Conservation (phyloP, 1,139 yeast genomes). For the Kluyveromyces sp. region DNA sequence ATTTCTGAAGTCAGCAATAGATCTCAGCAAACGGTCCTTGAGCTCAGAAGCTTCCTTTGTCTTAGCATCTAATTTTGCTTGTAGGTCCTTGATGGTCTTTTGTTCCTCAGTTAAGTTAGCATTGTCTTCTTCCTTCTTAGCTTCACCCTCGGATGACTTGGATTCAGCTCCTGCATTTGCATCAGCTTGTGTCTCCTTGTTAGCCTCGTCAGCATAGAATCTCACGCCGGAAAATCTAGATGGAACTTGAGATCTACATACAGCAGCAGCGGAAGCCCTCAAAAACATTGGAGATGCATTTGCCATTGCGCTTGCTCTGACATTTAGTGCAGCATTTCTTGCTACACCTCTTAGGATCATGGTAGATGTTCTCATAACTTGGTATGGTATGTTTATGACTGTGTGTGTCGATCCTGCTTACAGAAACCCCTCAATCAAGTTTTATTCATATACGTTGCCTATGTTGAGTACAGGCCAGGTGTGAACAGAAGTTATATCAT, state of each 20-base stretch:
- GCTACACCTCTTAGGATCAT: constrained; percentile 1
- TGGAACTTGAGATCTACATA: background rate
- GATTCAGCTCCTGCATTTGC: constrained; percentile 5
- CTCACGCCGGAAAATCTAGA: constrained; percentile 8
- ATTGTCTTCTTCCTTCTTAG: constrained; percentile 10
- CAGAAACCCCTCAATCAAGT: too few species aligned
- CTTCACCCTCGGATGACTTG: background rate
- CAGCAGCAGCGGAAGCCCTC: background rate
- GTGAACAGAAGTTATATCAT: too few species aligned
- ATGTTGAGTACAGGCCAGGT: too few species aligned
- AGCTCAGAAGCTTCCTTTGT: constrained; percentile 76
- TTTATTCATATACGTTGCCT: too few species aligned
- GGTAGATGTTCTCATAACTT: constrained; percentile 3
- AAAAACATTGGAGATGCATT: background rate
- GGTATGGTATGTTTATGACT: background rate
- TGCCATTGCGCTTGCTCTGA: background rate
- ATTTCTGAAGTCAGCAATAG: constrained; percentile 89
- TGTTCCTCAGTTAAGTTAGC: constrained; percentile 16
- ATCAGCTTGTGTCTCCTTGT: constrained; percentile 8
- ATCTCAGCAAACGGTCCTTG: constrained; percentile 75
- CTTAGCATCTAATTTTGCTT: constrained; percentile 52
- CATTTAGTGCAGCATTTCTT: background rate
- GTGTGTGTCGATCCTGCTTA: background rate
- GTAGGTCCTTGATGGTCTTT: constrained; percentile 35
- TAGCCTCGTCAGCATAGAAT: constrained; percentile 22